These are phyloP conservation scores for Aspergillus haitiensis DNA, from an alignment of 495 filamentous ascomycete species.

Conservation along the genomic window DNA sequence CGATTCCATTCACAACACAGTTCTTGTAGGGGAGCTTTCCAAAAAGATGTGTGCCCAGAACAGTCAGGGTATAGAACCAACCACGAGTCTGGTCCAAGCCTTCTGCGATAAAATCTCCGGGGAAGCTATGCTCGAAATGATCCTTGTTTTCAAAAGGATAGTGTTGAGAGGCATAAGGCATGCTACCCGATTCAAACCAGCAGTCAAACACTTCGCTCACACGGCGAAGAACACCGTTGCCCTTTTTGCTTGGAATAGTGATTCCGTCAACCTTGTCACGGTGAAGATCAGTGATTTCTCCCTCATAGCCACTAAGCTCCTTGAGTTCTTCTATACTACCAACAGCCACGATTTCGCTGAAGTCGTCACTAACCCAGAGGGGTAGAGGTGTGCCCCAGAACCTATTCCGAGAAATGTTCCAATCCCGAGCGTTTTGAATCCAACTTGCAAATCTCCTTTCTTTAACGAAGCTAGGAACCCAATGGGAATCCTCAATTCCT, in stretches of 20 bases:
- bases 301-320: slow-evolving; percentile 78
- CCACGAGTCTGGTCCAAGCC: slow-evolving; percentile 92
- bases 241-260: slow-evolving; percentile 89
- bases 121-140: slow-evolving; percentile 78
- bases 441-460: slow-evolving; percentile 86
- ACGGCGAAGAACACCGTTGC: slow-evolving; percentile 79
- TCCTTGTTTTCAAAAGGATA: slow-evolving; percentile 95
- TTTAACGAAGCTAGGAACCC: slow-evolving; percentile 92
- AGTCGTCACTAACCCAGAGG: slow-evolving; percentile 87
- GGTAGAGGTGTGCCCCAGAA: slow-evolving; percentile 98
- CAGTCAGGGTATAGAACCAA: slow-evolving; percentile 95
- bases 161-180: slow-evolving; percentile 92
- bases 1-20: slow-evolving; percentile 95
- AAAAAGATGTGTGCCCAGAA: slow-evolving; percentile 90
- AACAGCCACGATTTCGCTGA: slow-evolving; percentile 82
- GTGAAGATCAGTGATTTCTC: slow-evolving; percentile 87
- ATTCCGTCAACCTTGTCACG: slow-evolving; percentile 94
- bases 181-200: slow-evolving; percentile 93
- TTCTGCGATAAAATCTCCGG: slow-evolving; percentile 96
- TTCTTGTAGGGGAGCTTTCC: slow-evolving; percentile 91
- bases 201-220: slow-evolving; percentile 96
- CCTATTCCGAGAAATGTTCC: slow-evolving; percentile 93
- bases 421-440: slow-evolving; percentile 91
- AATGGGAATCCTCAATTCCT: slow-evolving; percentile 88
- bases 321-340: slow-evolving; percentile 86